Percentiles rank a stretch among this genome's conserved stretches.
Evolutionary conservation across 148 eudicot genomes (phyloP).

Genomic region (Silene conica): DNA sequence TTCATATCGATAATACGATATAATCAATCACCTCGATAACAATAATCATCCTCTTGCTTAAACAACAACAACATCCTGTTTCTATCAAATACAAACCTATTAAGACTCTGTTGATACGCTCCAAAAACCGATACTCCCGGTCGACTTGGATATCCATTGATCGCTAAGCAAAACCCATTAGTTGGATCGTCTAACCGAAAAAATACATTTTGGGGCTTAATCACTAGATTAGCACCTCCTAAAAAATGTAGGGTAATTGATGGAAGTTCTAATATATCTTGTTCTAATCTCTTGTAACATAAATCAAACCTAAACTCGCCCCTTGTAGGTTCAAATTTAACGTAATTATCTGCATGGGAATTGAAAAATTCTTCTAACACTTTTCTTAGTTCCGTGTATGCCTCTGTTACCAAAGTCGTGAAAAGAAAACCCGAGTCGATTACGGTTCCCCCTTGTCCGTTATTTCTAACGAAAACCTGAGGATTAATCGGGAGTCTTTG

Average conservation of each 20-base stretch:
- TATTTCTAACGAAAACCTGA: neutral
- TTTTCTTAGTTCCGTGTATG: neutral
- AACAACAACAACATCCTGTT: neutral
- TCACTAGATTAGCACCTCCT: neutral
- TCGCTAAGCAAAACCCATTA: slow-evolving; percentile 1
- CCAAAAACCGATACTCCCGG: too few relatives aligned
- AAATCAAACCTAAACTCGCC: neutral
- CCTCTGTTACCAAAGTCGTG: neutral
- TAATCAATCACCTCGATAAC: neutral
- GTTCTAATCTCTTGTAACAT: neutral
- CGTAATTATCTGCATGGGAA: too few relatives aligned
- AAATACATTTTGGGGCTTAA: neutral
- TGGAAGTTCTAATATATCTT: neutral
- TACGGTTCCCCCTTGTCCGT: neutral
- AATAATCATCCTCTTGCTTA: slow-evolving; percentile 5
- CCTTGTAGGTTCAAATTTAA: too few relatives aligned
- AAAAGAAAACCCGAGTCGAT: slow-evolving; percentile 8
- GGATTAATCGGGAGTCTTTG: neutral
- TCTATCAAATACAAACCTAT: slow-evolving; percentile 9
- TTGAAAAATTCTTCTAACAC: neutral
- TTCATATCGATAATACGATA: neutral
- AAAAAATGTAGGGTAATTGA: neutral
- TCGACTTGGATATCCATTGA: too few relatives aligned
- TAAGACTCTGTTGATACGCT: slow-evolving; percentile 12
- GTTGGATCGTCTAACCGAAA: neutral